A percentile compares a stretch with the other conserved stretches of the same genome.
phyloP scores from a whole-genome alignment of 2,329 filamentous ascomycete species.

The Alternaria solani region DNA sequence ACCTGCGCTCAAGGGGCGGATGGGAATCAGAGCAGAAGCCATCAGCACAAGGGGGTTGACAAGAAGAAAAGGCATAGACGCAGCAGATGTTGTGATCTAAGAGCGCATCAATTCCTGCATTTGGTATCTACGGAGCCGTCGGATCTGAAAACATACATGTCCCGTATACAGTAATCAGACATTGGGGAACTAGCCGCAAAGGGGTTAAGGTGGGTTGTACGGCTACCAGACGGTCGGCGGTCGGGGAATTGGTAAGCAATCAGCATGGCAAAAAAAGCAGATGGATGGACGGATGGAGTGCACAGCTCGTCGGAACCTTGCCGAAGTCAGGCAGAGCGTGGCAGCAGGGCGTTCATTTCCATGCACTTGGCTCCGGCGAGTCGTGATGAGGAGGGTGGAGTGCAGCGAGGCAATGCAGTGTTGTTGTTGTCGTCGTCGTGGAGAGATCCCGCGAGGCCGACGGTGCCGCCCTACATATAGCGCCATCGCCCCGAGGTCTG shows the following conservation, averaged over 20 bases:
- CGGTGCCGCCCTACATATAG: slow-evolving; percentile 18
- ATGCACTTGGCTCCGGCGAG: slow-evolving; percentile 2
- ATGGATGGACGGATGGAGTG: slow-evolving; percentile 19
- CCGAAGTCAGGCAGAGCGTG: slow-evolving; percentile 21
- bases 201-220: slow-evolving; percentile 20
- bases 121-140: slow-evolving; percentile 22
- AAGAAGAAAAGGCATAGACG: background rate
- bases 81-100: background rate
- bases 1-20: background rate
- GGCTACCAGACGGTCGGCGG: slow-evolving; percentile 15
- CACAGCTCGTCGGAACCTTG: slow-evolving; percentile 14
- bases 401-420: background rate
- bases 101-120: slow-evolving; percentile 2
- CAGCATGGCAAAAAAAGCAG: slow-evolving; percentile 9
- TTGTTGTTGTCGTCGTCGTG: background rate
- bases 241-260: slow-evolving; percentile 31
- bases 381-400: slow-evolving; percentile 2
- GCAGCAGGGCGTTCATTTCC: slow-evolving; percentile 1
- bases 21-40: background rate
- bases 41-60: background rate
- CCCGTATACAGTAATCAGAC: slow-evolving; percentile 23
- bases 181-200: slow-evolving; percentile 4
- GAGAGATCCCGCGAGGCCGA: slow-evolving; percentile 15
- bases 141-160: slow-evolving; percentile 25
- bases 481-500: slow-evolving; percentile 13